Evolutionary conservation across 768 basidiomycete species (phyloP), one percentile per base, ranked within the genome.

Genomic region (Leccinum fibrillosum): DNA sequence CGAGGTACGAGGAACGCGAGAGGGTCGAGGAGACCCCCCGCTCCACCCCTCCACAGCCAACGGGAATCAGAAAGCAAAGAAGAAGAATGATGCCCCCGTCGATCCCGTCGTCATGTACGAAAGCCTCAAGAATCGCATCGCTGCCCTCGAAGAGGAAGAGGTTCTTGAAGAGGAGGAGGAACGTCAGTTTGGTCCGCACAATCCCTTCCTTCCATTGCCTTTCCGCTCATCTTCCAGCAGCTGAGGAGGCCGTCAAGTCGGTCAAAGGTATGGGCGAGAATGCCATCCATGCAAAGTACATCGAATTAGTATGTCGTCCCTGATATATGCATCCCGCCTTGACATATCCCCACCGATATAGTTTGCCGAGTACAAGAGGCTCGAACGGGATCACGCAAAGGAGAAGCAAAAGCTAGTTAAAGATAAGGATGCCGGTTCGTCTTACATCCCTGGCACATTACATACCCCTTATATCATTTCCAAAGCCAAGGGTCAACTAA

Each of bases 351-450:
- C 57, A 59, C 53, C 68, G 63, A 50, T 66, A 23, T 66, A 94
- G 92, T 94, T 93, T 73, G 90, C 91, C 66, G 92, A 94, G 72
- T 77, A 92, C 71, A 93, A 93, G 71, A 82, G 90, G 53, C 73
- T 90, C 68, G 92, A 94, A 74, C 83, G 92, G 62, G 92, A 93
- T 69, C 89, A 93, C 66, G 86, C 91, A 42, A 94, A 91, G 75
- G 92, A 94, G 78, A 93, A 90, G 73, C 92, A 94, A 77, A 94
- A 94, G 68, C 78, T 94, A 30, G 79, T 83, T 51, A 94, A 94
- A 76, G 92, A 94, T 78, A 93, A 93, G 76, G 92, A 94, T 75
- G 84, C 90, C 62, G 90, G 90, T 91, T 55, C 48, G 75, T 72
- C 69, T 37, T 59, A 35, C 49, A 19, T 45, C 19, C 25, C 50